Evolutionary conservation across 768 basidiomycete species (phyloP).

Genomic region (Auriscalpium orientale): DNA sequence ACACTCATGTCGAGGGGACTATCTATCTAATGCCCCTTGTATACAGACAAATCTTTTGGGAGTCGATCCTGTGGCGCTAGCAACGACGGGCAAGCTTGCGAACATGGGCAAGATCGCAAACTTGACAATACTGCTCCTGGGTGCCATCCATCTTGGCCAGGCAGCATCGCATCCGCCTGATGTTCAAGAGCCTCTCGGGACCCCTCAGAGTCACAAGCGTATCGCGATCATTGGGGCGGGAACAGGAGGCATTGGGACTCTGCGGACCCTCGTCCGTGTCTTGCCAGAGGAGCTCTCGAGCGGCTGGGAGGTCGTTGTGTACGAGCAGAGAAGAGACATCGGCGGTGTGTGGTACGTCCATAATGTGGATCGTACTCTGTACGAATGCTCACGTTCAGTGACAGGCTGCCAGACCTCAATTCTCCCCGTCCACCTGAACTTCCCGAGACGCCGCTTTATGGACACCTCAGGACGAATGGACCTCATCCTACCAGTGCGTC

Average conservation of each 20-base stretch:
- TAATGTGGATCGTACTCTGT: background rate
- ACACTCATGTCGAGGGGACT: too few relatives aligned
- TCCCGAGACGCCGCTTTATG: conserved; percentile 50
- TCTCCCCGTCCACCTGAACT: conserved; percentile 34
- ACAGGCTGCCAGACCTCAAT: conserved; percentile 27
- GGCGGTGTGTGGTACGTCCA: conserved; percentile 46
- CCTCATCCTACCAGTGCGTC: conserved; percentile 37
- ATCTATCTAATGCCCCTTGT: too few relatives aligned
- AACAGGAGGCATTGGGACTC: conserved; percentile 45
- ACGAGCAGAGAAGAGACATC: conserved; percentile 42
- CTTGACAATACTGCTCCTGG: too few relatives aligned
- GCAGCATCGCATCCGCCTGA: too few relatives aligned
- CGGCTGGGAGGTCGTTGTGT: conserved; percentile 42
- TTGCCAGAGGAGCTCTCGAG: conserved; percentile 33
- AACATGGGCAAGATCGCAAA: too few relatives aligned
- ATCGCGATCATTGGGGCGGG: conserved; percentile 43
- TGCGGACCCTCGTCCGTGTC: conserved; percentile 41
- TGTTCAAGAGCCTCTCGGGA: too few relatives aligned
- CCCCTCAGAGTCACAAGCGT: background rate
- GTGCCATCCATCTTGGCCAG: too few relatives aligned
- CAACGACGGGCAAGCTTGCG: too few relatives aligned
- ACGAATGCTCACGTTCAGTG: background rate
- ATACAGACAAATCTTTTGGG: too few relatives aligned
- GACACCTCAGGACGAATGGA: conserved; percentile 45
- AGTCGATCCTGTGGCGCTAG: too few relatives aligned